phyloP scores from a whole-genome alignment of 306 rosid species.

The Fagus sylvatica region DNA sequence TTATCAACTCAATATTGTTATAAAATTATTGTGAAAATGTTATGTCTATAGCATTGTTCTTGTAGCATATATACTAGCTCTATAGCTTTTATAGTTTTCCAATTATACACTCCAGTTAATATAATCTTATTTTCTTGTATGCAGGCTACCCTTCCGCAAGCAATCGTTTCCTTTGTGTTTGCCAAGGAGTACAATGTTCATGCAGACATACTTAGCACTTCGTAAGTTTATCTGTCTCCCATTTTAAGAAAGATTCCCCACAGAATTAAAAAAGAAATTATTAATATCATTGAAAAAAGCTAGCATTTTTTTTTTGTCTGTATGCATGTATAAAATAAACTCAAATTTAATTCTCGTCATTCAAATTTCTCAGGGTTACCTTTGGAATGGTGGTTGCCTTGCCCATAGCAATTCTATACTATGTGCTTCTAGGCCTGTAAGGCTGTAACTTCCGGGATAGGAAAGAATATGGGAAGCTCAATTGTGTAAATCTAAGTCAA shows the following conservation, averaged over 20 bases:
- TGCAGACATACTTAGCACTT: constrained; percentile 25
- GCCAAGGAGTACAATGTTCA: constrained; percentile 30
- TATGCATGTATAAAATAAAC: too few species aligned
- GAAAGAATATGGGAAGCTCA: too few species aligned
- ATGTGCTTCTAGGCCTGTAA: not conserved
- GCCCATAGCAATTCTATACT: constrained; percentile 14
- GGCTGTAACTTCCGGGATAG: too few species aligned
- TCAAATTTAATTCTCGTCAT: not conserved
- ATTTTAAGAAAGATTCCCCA: too few species aligned
- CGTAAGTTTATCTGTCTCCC: constrained; percentile 16
- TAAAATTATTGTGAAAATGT: too few species aligned
- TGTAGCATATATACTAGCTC: not conserved
- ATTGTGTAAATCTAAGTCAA: too few species aligned
- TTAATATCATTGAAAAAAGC: too few species aligned
- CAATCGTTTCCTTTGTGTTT: constrained; percentile 20
- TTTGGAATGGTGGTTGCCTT: constrained; percentile 3
- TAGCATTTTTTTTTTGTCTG: too few species aligned
- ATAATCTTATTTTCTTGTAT: not conserved
- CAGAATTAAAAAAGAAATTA: not conserved
- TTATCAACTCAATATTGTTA: too few species aligned
- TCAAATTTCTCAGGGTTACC: constrained; percentile 14
- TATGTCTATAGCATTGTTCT: too few species aligned
- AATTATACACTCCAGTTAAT: not conserved
- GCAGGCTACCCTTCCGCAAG: constrained; percentile 36
- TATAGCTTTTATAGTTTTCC: not conserved